These are phyloP conservation scores for Uromyces viciae-fabae DNA, from an alignment of 1,284 basidiomycete species.

Conservation along the genomic window DNA sequence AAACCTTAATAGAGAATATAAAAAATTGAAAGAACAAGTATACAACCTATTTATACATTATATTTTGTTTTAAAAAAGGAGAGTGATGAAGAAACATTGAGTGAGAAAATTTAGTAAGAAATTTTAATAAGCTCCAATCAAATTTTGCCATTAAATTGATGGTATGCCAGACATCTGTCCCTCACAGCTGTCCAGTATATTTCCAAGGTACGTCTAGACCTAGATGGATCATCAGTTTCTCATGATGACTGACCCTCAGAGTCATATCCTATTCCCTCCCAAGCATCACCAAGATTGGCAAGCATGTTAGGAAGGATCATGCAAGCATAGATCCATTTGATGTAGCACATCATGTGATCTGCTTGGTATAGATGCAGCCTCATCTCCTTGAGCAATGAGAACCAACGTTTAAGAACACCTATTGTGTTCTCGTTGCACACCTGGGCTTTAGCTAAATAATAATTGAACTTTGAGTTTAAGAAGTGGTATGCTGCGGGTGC, in stretches of 20 bases:
- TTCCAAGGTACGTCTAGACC: not conserved
- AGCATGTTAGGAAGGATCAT: not conserved
- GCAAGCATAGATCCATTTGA: not conserved
- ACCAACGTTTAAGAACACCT: not conserved
- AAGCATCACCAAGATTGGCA: not conserved
- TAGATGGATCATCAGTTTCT: not conserved
- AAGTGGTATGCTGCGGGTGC: not conserved
- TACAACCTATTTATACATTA: not conserved
- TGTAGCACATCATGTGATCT: not conserved
- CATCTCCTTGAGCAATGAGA: not conserved
- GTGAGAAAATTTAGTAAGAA: not conserved
- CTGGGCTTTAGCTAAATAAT: not conserved
- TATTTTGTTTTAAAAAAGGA: not conserved
- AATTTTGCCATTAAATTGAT: not conserved
- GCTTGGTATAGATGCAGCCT: not conserved
- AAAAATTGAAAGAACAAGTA: not conserved
- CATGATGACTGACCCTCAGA: not conserved
- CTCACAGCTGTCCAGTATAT: not conserved
- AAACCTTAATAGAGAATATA: not conserved
- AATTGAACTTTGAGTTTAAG: not conserved
- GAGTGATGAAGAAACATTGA: not conserved
- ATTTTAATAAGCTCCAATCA: not conserved
- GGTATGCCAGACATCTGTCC: not conserved
- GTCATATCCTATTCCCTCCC: not conserved
- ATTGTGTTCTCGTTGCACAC: not conserved